Evolutionary conservation across 352 stramenopile species (phyloP), one percentile per base, ranked within the genome.

Genomic region (Pythium myriotylum): DNA sequence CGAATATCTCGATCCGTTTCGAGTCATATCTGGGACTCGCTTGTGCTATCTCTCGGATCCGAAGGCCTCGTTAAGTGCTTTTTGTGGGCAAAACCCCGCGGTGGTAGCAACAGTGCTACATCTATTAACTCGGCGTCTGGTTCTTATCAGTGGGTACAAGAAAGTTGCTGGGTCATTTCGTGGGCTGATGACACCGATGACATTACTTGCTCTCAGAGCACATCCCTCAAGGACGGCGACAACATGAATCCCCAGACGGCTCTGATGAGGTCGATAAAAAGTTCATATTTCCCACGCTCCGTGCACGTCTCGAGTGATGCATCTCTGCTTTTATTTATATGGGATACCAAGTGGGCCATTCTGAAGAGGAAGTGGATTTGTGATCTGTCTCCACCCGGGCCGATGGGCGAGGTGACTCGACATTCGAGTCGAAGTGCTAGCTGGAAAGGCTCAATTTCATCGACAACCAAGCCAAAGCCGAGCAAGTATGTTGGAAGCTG

Each of bases 131-230:
- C 46, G 1, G 32, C 32, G 1, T 50, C 46, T 3, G 63, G 58
- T 1, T 68, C 65, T 0, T 89, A 84, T 27, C 73, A 84, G 16
- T 95, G 86, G 86, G 51, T 85, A 2, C 80, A 91, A 59, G 72
- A 90, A n/a, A 91, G 73, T 35, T 91, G 81, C 33, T 95, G 86
- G 86, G 77, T 95, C 3, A 76, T 95, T 14, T 93, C 86, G 46
- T 95, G 86, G 86, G 84, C 86, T 0, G 80, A 90, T 50, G 80
- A 93, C n/a, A 70, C 84, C 1, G 70, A 89, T 8, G 86, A 95
- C 51, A 91, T 95, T 45, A 93, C 84, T 14, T 95, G 86, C 32
- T 93, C 85, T 0, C 83, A 95, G 42, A 93, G 79, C 48, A 92
- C 79, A 9, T 93, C 80, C 10, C 67, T 92, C 24, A 90, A 86